Conservation (phyloP, 1,284 basidiomycete species). For the Irpex lacteus region DNA sequence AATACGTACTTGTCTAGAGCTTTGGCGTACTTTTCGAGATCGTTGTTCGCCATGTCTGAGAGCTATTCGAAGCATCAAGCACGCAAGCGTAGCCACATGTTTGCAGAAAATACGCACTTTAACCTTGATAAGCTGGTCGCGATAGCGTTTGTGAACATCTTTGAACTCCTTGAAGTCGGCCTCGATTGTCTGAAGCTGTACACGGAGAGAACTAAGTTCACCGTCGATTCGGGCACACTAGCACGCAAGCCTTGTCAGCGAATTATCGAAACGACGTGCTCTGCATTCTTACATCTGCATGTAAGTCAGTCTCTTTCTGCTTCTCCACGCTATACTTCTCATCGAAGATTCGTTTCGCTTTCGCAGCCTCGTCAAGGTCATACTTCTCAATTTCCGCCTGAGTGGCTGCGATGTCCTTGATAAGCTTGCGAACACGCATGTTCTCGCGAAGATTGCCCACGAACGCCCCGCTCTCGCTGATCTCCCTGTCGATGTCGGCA, state of each 20-base stretch:
- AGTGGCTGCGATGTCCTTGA: conserved; percentile 63
- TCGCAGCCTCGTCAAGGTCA: conserved; percentile 82
- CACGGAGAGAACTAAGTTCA: conserved; percentile 75
- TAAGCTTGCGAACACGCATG: conserved; percentile 72
- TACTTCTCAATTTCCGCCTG: conserved; percentile 72
- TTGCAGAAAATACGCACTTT: conserved; percentile 56
- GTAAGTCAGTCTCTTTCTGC: conserved; percentile 68
- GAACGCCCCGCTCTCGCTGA: conserved; percentile 69
- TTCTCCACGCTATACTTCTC: conserved; percentile 75
- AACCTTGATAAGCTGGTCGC: conserved; percentile 89
- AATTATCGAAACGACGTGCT: conserved; percentile 6
- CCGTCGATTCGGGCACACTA: conserved; percentile 83
- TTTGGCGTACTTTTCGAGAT: conserved; percentile 96
- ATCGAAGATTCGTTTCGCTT: conserved; percentile 81
- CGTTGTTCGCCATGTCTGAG: conserved; percentile 92
- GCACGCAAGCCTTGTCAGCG: conserved; percentile 5
- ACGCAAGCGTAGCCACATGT: not conserved
- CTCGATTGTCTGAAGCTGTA: conserved; percentile 67
- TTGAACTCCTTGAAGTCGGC: conserved; percentile 85
- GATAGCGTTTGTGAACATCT: conserved; percentile 83
- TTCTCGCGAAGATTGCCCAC: conserved; percentile 85
- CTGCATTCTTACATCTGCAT: conserved; percentile 57
- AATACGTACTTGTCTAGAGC: conserved; percentile 84
- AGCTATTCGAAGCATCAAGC: conserved; percentile 48
- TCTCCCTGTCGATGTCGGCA: conserved; percentile 62